Evolutionary conservation across 371 early-diverging fungal genomes (phyloP).

Genomic region (Syncephalastrum contaminatum): DNA sequence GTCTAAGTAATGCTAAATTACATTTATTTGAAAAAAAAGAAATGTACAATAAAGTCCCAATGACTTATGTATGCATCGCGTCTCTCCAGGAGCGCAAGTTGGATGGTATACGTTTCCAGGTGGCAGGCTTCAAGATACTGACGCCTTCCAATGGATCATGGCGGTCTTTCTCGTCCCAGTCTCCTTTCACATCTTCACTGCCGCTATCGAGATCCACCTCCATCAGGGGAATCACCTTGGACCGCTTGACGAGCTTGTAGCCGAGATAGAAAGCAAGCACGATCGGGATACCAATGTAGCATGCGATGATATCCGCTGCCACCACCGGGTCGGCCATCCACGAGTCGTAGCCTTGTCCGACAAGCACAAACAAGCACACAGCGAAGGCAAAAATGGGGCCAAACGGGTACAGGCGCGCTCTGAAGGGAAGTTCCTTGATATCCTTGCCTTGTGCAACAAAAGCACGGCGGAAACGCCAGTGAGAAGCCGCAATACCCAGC

Average conservation of each 20-base stretch:
- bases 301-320: slow-evolving; percentile 28
- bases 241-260: slow-evolving; percentile 54
- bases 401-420: slow-evolving; percentile 66
- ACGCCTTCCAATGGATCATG: slow-evolving; percentile 40
- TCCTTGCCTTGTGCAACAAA: slow-evolving; percentile 68
- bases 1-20: too few species aligned
- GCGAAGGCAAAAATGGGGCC: slow-evolving; percentile 66
- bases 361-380: slow-evolving; percentile 55
- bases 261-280: slow-evolving; percentile 37
- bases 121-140: slow-evolving; percentile 35
- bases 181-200: slow-evolving; percentile 32
- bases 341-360: slow-evolving; percentile 64
- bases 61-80: slow-evolving; percentile 34
- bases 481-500: slow-evolving; percentile 68
- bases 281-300: slow-evolving; percentile 42
- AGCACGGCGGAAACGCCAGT: slow-evolving; percentile 83
- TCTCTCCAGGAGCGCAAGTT: slow-evolving; percentile 44
- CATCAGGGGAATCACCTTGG: slow-evolving; percentile 53
- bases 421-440: slow-evolving; percentile 70
- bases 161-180: slow-evolving; percentile 23
- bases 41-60: neutral
- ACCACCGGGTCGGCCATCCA: slow-evolving; percentile 29
- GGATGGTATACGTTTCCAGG: slow-evolving; percentile 43
- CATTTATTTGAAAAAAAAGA: too few species aligned
- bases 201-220: slow-evolving; percentile 64